These are phyloP conservation scores for Eucalyptus camaldulensis DNA, from an alignment of 345 rosid species.

Conservation along the genomic window DNA sequence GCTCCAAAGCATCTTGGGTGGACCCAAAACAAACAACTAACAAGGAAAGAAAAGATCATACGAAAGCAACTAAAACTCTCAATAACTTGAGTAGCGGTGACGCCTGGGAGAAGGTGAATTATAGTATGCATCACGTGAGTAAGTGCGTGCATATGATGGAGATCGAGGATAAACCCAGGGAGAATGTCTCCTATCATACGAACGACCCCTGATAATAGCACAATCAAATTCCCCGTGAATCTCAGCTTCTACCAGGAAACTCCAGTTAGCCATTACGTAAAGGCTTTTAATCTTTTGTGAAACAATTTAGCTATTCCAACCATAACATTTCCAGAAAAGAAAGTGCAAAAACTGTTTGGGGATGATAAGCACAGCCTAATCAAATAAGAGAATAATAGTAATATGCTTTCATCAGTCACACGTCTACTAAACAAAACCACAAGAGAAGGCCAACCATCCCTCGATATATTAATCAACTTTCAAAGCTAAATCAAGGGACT, in stretches of 20 bases:
- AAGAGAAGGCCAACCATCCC: neutral
- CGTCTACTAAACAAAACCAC: neutral
- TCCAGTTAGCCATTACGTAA: neutral
- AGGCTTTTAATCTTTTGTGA: neutral
- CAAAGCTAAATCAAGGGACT: neutral
- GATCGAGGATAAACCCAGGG: slow-evolving; percentile 41
- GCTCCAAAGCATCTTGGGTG: neutral
- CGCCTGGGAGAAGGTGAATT: slow-evolving; percentile 25
- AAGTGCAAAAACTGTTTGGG: neutral
- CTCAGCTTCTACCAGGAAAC: neutral
- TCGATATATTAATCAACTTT: neutral
- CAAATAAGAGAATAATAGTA: neutral
- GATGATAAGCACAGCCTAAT: neutral
- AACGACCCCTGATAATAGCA: slow-evolving; percentile 18
- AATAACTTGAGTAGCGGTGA: slow-evolving; percentile 29
- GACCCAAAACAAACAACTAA: neutral
- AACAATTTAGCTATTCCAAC: neutral
- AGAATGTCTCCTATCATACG: slow-evolving; percentile 33
- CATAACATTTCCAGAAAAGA: neutral
- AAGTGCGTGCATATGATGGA: slow-evolving; percentile 25
- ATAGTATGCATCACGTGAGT: slow-evolving; percentile 36
- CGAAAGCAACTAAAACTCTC: no score
- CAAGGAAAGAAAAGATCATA: no score
- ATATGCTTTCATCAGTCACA: neutral
- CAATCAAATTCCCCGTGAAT: neutral